These are phyloP conservation scores for Tieghemostelium lacteum DNA, from an alignment of 78 protist species.

Conservation along the genomic window DNA sequence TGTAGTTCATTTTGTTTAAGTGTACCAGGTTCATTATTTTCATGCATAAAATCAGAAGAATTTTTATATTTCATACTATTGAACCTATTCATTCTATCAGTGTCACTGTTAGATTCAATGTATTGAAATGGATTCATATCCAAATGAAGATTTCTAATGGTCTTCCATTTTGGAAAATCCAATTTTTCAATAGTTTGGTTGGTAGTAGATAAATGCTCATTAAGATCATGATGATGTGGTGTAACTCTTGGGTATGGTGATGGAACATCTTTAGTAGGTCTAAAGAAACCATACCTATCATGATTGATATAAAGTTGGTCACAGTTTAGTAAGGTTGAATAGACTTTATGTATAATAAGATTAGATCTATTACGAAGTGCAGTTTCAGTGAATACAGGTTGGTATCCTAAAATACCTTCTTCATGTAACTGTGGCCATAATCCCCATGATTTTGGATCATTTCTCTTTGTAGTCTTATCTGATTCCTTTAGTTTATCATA, in stretches of 20 bases:
- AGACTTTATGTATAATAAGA: constrained; percentile 29
- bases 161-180: constrained; percentile 20
- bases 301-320: constrained; percentile 66
- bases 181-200: background rate
- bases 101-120: constrained; percentile 26
- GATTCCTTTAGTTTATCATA: background rate
- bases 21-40: constrained; percentile 54
- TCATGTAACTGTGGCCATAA: constrained; percentile 15
- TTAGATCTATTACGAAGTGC: constrained; percentile 33
- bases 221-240: constrained; percentile 24
- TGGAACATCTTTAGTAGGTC: constrained; percentile 38
- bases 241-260: constrained; percentile 26
- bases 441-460: constrained; percentile 66
- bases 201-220: background rate
- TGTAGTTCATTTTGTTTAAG: constrained; percentile 25
- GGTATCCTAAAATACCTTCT: constrained; percentile 31
- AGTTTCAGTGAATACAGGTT: constrained; percentile 23
- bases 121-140: constrained; percentile 65
- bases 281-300: constrained; percentile 75
- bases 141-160: constrained; percentile 31
- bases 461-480: background rate
- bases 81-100: constrained; percentile 1
- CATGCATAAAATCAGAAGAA: constrained; percentile 25
- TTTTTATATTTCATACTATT: constrained; percentile 13
- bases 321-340: constrained; percentile 21